Evolutionary conservation across 495 filamentous ascomycete genomes (phyloP), one percentile per base, ranked within the genome.

Genomic region (Annulohypoxylon nitens): DNA sequence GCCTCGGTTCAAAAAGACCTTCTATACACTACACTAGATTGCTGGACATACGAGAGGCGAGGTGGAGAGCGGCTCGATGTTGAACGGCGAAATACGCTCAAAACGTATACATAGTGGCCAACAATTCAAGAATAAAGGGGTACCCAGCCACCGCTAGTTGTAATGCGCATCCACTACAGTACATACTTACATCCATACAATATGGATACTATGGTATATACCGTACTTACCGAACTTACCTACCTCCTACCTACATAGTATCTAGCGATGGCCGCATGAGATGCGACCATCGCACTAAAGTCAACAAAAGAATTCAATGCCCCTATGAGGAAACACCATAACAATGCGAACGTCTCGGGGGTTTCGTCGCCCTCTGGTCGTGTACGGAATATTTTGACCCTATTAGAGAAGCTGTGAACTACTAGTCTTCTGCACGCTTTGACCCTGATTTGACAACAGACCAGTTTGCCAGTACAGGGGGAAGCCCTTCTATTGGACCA

Each of bases 351-450:
- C 62, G 11, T 58, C 61, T 50, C 16, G 48, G 67, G 51, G 48
- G 18, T 20, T 61, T 60, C 34, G 33, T 51, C 64, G 30, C 55
- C 53, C 41, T 63, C 50, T 71, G 33, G 18, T 64, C 63, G 68
- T 71, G 37, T 54, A 64, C 58, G 63, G 63, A 61, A 61, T 45
- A 68, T 71, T 72, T 71, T 37, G 36, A 58, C 37, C 66, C 67
- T 69, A 72, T 75, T 64, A 65, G 37, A 70, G 36, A 43, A 71
- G 62, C 51, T 67, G 61, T 20, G 53, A 59, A 67, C 47, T 63
- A 63, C 48, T 71, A 67, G 73, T 59, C 34, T 59, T 50, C 70
- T 71, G 73, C 61, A 72, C 70, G 69, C 70, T 75, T 75, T 75
- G 69, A 69, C 70, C 69, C 41, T 47, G 69, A 41, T 25, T 68